These are phyloP conservation scores for Xylaria longipes DNA, from an alignment of 495 filamentous ascomycete genomes.

Conservation along the genomic window DNA sequence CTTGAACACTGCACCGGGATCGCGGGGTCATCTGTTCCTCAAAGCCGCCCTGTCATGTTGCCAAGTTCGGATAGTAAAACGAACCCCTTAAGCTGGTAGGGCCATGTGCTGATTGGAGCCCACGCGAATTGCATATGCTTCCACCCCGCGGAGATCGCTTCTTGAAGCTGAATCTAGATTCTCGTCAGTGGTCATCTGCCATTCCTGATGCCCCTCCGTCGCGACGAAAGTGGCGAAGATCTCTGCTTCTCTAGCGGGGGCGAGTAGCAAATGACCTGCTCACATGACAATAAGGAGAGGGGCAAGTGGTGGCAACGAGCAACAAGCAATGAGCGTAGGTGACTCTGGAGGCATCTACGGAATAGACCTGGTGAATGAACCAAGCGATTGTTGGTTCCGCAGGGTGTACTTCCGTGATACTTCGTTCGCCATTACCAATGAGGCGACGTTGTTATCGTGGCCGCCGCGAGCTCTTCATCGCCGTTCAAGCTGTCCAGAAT, in stretches of 20 bases:
- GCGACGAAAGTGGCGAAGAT: conserved; percentile 24
- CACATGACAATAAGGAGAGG: conserved; percentile 23
- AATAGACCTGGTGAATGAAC: not conserved
- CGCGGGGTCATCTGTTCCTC: conserved; percentile 1
- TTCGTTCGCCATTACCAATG: conserved; percentile 4
- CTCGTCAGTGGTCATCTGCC: conserved; percentile 17
- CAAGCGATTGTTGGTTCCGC: not conserved
- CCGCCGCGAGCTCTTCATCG: not conserved
- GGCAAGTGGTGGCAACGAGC: conserved; percentile 14
- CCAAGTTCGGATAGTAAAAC: conserved; percentile 8
- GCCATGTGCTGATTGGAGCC: not conserved
- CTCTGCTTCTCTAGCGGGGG: conserved; percentile 23
- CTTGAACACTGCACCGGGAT: not conserved
- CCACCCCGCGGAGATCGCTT: not conserved
- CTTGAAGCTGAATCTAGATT: not conserved
- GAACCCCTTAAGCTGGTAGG: not conserved
- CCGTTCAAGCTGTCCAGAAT: not conserved
- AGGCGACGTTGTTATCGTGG: conserved; percentile 13
- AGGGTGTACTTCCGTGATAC: conserved; percentile 13
- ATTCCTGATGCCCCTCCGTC: conserved; percentile 10
- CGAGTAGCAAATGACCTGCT: conserved; percentile 21
- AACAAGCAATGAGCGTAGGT: not conserved
- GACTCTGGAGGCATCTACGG: not conserved
- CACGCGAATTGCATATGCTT: not conserved
- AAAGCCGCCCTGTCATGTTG: not conserved